These are phyloP conservation scores for Coemansia reversa DNA, from an alignment of 192 early-diverging fungal genomes.

Conservation along the genomic window DNA sequence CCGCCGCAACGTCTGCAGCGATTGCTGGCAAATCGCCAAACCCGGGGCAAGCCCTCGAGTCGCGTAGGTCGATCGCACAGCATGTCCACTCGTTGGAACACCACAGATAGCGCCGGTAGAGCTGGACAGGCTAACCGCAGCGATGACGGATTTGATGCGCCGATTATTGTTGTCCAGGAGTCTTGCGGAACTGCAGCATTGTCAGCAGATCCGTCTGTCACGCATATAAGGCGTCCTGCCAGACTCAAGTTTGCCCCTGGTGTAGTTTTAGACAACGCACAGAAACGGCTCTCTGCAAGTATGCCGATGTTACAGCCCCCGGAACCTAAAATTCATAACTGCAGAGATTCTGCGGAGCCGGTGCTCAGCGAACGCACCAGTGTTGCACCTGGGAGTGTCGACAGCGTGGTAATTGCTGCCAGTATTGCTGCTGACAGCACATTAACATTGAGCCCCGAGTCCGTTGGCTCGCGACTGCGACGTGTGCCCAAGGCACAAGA, in stretches of 20 bases:
- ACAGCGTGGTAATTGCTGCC: slow-evolving; percentile 45
- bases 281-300: slow-evolving; percentile 25
- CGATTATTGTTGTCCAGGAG: slow-evolving; percentile 11
- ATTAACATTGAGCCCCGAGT: slow-evolving; percentile 42
- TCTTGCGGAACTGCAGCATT: not conserved
- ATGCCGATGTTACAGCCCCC: slow-evolving; percentile 31
- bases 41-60: slow-evolving; percentile 4
- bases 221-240: not conserved
- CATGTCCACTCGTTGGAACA: slow-evolving; percentile 3
- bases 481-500: slow-evolving; percentile 41
- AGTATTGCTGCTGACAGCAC: slow-evolving; percentile 37
- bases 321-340: not conserved
- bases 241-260: not conserved
- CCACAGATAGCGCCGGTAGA: not conserved
- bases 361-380: slow-evolving; percentile 41
- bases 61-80: slow-evolving; percentile 19
- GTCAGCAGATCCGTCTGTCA: not conserved
- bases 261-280: not conserved
- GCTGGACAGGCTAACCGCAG: slow-evolving; percentile 2
- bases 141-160: slow-evolving; percentile 44
- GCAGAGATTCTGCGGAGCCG: slow-evolving; percentile 3
- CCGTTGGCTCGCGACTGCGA: slow-evolving; percentile 41
- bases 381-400: slow-evolving; percentile 30
- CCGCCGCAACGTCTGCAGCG: slow-evolving; percentile 46
- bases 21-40: slow-evolving; percentile 25